phyloP scores from a whole-genome alignment of 768 basidiomycete genomes.

The Asterophora parasitica region DNA sequence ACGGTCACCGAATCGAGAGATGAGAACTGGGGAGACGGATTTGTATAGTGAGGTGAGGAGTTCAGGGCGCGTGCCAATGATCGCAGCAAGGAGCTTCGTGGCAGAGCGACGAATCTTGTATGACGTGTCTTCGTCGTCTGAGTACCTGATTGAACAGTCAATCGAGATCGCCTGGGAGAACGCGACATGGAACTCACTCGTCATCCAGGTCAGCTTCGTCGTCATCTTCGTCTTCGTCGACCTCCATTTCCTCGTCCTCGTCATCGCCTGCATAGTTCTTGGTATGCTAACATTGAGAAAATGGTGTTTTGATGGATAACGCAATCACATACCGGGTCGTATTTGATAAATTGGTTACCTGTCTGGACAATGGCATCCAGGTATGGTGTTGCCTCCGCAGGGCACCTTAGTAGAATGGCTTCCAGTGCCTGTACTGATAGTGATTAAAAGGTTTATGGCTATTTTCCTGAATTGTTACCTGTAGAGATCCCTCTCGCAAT shows the following conservation, averaged over 20 bases:
- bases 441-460: neutral
- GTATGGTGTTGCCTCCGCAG: conserved; percentile 74
- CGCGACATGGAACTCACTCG: conserved; percentile 45
- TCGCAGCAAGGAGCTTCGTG: conserved; percentile 80
- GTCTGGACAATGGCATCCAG: conserved; percentile 62
- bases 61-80: conserved; percentile 90
- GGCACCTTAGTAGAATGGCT: conserved; percentile 76
- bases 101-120: conserved; percentile 96
- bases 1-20: conserved; percentile 89
- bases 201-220: conserved; percentile 78
- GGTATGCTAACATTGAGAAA: neutral
- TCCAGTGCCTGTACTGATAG: conserved; percentile 65
- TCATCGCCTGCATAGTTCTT: conserved; percentile 52
- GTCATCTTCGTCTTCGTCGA: conserved; percentile 76
- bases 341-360: conserved; percentile 78
- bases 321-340: conserved; percentile 68
- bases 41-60: conserved; percentile 75
- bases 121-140: conserved; percentile 96
- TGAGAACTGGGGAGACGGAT: conserved; percentile 81
- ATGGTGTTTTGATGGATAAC: neutral
- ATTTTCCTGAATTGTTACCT: conserved; percentile 38
- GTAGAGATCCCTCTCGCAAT: conserved; percentile 72
- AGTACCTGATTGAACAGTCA: conserved; percentile 55
- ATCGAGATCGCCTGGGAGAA: conserved; percentile 1
- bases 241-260: conserved; percentile 59